Percentiles rank a stretch among this genome's conserved stretches.
Evolutionary conservation across 1,284 basidiomycete genomes (phyloP).

Genomic region (Mycena citricolor): DNA sequence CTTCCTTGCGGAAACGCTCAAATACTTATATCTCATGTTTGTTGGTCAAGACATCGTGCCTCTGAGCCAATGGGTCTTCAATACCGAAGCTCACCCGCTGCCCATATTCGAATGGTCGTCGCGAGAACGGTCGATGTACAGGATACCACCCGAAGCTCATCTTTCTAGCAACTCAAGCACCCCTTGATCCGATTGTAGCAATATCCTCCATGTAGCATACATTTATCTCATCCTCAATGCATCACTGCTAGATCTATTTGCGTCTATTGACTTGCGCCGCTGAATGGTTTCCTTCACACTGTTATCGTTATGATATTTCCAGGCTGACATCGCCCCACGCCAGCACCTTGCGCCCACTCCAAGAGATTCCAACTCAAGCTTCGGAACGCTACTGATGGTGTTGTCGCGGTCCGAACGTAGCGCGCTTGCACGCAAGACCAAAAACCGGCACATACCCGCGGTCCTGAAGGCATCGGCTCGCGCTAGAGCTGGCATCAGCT

Average conservation of each 20-base stretch:
- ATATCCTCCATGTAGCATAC: too few species aligned
- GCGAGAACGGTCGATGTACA: conserved; percentile 44
- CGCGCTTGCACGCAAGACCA: conserved; percentile 20
- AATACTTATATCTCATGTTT: conserved; percentile 69
- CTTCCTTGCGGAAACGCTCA: conserved; percentile 72
- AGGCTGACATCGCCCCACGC: too few species aligned
- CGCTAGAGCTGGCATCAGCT: conserved; percentile 16
- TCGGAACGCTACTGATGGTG: too few species aligned
- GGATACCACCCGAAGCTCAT: conserved; percentile 30
- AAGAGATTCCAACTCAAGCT: too few species aligned
- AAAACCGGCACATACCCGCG: conserved; percentile 21
- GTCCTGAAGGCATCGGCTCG: conserved; percentile 21
- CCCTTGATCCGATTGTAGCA: too few species aligned
- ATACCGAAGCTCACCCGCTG: conserved; percentile 82
- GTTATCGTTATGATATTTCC: too few species aligned
- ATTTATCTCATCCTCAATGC: too few species aligned
- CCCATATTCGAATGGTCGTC: conserved; percentile 71
- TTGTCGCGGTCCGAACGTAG: conserved; percentile 15
- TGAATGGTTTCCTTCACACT: too few species aligned
- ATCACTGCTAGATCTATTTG: too few species aligned
- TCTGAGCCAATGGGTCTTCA: conserved; percentile 78
- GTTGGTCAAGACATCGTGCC: conserved; percentile 57
- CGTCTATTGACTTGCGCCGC: too few species aligned
- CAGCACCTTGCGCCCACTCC: too few species aligned
- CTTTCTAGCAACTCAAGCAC: too few species aligned